phyloP scores from a whole-genome alignment of 805 yeast genomes.

The Lachancea quebecensis region DNA sequence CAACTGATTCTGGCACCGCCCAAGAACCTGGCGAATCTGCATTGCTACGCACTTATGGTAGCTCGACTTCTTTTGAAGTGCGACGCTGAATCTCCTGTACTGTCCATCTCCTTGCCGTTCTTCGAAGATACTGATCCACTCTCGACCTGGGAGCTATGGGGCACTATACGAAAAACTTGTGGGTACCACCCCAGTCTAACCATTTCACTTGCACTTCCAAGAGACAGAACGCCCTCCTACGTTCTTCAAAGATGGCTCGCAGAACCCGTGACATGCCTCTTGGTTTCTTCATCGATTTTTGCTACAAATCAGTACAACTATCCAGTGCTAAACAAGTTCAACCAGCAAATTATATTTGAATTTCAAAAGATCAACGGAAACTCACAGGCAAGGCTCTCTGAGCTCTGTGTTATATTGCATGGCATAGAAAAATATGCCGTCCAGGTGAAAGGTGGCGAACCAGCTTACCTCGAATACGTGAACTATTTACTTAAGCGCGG shows the following conservation, averaged over 20 bases:
- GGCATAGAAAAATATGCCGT: conserved; percentile 42
- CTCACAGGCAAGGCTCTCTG: conserved; percentile 27
- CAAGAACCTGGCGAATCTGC: conserved; percentile 44
- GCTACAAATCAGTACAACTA: conserved; percentile 52
- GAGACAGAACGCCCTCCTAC: conserved; percentile 42
- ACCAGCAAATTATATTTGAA: conserved; percentile 44
- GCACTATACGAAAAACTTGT: conserved; percentile 50
- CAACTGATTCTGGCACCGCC: conserved; percentile 61
- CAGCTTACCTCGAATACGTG: conserved; percentile 38
- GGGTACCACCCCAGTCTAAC: conserved; percentile 50
- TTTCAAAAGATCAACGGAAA: conserved; percentile 35
- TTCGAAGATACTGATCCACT: conserved; percentile 46
- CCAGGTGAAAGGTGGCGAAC: conserved; percentile 31
- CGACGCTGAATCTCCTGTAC: conserved; percentile 28
- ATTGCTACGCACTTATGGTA: conserved; percentile 41
- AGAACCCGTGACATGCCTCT: conserved; percentile 56
- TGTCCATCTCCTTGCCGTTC: conserved; percentile 44
- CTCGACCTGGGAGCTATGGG: conserved; percentile 74
- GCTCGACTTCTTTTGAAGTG: conserved; percentile 31
- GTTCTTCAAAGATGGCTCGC: conserved; percentile 58
- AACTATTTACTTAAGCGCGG: conserved; percentile 36
- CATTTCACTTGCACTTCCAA: conserved; percentile 73
- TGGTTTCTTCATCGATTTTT: conserved; percentile 51
- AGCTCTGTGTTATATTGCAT: conserved; percentile 42
- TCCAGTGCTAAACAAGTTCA: conserved; percentile 57